Evolutionary conservation across 1,284 basidiomycete species (phyloP).

Genomic region (Wolfiporia cocos): DNA sequence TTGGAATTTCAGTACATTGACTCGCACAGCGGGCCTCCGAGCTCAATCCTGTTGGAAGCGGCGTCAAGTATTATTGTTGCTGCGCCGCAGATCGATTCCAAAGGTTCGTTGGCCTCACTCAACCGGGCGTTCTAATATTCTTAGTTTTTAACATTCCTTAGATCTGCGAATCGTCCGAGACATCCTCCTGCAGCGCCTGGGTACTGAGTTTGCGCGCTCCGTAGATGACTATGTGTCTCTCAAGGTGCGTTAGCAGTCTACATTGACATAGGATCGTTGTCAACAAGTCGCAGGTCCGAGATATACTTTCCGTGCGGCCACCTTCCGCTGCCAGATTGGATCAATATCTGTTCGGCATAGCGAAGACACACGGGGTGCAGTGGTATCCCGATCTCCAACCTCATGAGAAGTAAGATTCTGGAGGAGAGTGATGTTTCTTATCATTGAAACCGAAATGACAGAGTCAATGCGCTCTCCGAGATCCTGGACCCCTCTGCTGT

Average conservation of each 20-base stretch:
- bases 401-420: slow-evolving; percentile 51
- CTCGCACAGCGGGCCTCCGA: slow-evolving; percentile 31
- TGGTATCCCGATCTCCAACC: slow-evolving; percentile 59
- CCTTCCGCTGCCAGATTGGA: slow-evolving; percentile 54
- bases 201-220: slow-evolving; percentile 50
- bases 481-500: slow-evolving; percentile 45
- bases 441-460: too few species aligned
- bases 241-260: slow-evolving; percentile 44
- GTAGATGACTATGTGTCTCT: slow-evolving; percentile 50
- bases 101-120: too few species aligned
- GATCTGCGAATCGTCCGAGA: slow-evolving; percentile 53
- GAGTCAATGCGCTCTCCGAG: slow-evolving; percentile 49
- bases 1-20: background rate
- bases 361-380: slow-evolving; percentile 43
- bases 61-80: slow-evolving; percentile 62
- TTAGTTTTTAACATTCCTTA: too few species aligned
- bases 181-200: slow-evolving; percentile 48
- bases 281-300: slow-evolving; percentile 35
- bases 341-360: slow-evolving; percentile 46
- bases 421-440: slow-evolving; percentile 4
- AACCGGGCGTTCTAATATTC: too few species aligned
- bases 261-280: background rate
- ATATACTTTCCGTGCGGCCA: slow-evolving; percentile 41
- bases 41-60: slow-evolving; percentile 52
- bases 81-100: slow-evolving; percentile 47